These are phyloP conservation scores for Diplodia sapinea DNA, from an alignment of 2,329 filamentous ascomycete genomes.

Conservation along the genomic window DNA sequence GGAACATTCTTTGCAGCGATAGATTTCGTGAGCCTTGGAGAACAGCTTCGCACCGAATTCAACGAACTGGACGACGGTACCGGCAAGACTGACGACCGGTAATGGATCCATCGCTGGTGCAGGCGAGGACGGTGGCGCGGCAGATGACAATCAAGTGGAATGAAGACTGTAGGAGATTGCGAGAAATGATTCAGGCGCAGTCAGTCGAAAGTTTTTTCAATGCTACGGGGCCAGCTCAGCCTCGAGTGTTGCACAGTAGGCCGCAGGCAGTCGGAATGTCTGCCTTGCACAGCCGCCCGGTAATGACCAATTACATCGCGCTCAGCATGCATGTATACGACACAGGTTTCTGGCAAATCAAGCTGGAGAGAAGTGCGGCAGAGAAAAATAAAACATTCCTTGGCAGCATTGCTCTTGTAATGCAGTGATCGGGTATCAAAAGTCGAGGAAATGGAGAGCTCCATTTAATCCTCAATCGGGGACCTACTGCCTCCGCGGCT, in stretches of 20 bases:
- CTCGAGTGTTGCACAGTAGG: not conserved
- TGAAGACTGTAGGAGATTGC: no score
- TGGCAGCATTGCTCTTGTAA: no score
- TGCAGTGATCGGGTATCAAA: no score
- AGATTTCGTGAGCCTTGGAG: not conserved
- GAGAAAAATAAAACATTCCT: no score
- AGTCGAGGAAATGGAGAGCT: no score
- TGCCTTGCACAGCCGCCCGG: not conserved
- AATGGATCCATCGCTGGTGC: not conserved
- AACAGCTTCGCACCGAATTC: not conserved
- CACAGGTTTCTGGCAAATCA: no score
- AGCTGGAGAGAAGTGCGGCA: no score
- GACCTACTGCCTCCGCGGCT: constrained; percentile 10
- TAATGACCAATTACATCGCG: no score
- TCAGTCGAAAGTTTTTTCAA: not conserved
- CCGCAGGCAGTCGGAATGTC: not conserved
- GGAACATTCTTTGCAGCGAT: not conserved
- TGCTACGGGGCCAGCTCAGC: not conserved
- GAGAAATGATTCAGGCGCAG: no score
- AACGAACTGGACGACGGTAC: not conserved
- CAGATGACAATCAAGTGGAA: no score
- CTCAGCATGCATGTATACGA: no score
- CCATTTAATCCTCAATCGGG: constrained; percentile 4
- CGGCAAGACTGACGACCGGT: not conserved
- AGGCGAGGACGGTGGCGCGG: no score